These are phyloP conservation scores for Leccinellum luteum DNA, from an alignment of 768 basidiomycete species.

Conservation along the genomic window DNA sequence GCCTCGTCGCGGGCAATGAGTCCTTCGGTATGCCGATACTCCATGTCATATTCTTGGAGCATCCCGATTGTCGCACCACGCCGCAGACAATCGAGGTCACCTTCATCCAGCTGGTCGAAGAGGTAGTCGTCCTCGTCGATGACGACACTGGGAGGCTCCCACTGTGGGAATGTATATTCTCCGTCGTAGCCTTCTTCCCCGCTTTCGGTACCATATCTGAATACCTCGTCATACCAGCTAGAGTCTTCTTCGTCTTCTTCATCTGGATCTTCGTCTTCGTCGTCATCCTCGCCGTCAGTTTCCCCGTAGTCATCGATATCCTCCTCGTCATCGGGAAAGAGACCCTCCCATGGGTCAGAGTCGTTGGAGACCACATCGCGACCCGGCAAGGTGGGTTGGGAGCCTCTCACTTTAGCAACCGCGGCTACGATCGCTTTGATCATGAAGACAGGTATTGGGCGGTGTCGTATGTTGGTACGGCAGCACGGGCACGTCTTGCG, in stretches of 20 bases:
- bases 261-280: constrained; percentile 27
- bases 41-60: constrained; percentile 53
- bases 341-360: constrained; percentile 68
- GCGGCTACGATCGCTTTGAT: constrained; percentile 57
- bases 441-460: constrained; percentile 68
- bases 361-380: constrained; percentile 36
- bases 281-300: constrained; percentile 23
- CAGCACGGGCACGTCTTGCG: constrained; percentile 75
- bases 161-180: constrained; percentile 44
- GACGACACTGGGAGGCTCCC: constrained; percentile 54
- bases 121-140: constrained; percentile 36
- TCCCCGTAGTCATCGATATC: constrained; percentile 37
- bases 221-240: constrained; percentile 31
- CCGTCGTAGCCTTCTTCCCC: constrained; percentile 40
- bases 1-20: constrained; percentile 44
- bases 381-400: constrained; percentile 16
- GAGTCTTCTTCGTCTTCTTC: constrained; percentile 32
- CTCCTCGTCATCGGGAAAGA: constrained; percentile 52
- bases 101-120: constrained; percentile 33
- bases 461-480: constrained; percentile 51
- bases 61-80: constrained; percentile 60
- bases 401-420: constrained; percentile 44
- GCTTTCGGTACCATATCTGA: constrained; percentile 34
- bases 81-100: constrained; percentile 45
- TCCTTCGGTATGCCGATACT: constrained; percentile 54